Conservation (phyloP, 495 filamentous ascomycete species). For the Penicillium maclennaniae region DNA sequence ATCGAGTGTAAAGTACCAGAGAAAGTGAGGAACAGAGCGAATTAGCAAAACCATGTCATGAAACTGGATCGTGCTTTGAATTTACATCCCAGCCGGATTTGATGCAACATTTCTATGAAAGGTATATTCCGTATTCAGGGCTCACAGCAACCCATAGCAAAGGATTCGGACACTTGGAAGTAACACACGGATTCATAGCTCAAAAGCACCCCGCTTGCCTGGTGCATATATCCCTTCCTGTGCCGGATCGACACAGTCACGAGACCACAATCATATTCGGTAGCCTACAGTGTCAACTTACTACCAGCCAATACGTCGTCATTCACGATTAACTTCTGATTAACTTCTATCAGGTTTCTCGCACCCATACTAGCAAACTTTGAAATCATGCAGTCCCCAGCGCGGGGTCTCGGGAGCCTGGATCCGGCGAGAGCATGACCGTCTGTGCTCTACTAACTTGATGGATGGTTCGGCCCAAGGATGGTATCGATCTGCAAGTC, state of each 20-base stretch:
- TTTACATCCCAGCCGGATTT: background rate
- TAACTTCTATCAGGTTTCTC: background rate
- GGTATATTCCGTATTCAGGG: background rate
- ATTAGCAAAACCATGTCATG: background rate
- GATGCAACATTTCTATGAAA: too few species aligned
- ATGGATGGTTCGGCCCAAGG: background rate
- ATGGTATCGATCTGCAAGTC: conserved; percentile 1
- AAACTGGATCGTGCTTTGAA: background rate
- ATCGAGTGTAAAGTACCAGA: background rate
- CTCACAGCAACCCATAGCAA: too few species aligned
- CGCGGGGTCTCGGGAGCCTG: background rate
- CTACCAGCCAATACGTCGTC: background rate
- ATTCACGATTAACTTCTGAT: background rate
- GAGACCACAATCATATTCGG: too few species aligned
- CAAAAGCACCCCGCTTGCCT: too few species aligned
- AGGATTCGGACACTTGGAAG: too few species aligned
- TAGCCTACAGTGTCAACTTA: too few species aligned
- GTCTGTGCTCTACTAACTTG: background rate
- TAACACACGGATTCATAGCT: too few species aligned
- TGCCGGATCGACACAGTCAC: too few species aligned
- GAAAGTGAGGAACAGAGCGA: background rate
- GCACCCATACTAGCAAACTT: background rate
- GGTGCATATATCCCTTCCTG: too few species aligned
- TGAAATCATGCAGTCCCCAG: background rate
- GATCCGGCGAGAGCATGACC: background rate